phyloP scores from a whole-genome alignment of 202 grass and related monocot species.

The Carex arenaria region DNA sequence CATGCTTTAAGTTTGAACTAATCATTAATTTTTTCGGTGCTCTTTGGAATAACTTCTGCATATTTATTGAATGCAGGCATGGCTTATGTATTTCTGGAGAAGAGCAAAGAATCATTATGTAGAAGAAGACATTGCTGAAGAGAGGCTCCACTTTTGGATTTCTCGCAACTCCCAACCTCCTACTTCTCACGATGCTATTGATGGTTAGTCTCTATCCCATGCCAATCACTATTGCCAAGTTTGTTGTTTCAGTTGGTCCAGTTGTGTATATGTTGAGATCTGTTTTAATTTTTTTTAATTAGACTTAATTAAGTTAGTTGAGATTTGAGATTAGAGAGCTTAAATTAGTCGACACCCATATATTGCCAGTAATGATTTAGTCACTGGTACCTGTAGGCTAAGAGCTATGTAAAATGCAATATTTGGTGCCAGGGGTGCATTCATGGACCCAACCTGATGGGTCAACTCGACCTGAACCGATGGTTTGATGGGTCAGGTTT shows the following conservation, averaged over 20 bases:
- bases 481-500: neutral
- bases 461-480: neutral
- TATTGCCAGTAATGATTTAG: neutral
- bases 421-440: neutral
- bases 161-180: constrained; percentile 50
- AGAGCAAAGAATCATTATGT: constrained; percentile 82
- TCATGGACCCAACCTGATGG: neutral
- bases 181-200: constrained; percentile 89
- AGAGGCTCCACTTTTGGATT: constrained; percentile 93
- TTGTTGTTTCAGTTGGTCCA: neutral
- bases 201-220: constrained; percentile 43
- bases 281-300: neutral
- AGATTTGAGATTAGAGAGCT: neutral
- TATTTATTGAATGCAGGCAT: constrained; percentile 52
- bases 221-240: constrained; percentile 4
- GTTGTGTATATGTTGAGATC: neutral
- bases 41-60: neutral
- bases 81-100: constrained; percentile 99
- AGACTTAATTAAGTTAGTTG: neutral
- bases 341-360: neutral
- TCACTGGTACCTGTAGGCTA: neutral
- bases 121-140: constrained; percentile 92
- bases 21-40: constrained; percentile 13
- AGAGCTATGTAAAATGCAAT: neutral
- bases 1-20: neutral